Evolutionary conservation across 176 grass and related monocot genomes (phyloP), one percentile per base, ranked within the genome.

Genomic region (Metroxylon sagu): DNA sequence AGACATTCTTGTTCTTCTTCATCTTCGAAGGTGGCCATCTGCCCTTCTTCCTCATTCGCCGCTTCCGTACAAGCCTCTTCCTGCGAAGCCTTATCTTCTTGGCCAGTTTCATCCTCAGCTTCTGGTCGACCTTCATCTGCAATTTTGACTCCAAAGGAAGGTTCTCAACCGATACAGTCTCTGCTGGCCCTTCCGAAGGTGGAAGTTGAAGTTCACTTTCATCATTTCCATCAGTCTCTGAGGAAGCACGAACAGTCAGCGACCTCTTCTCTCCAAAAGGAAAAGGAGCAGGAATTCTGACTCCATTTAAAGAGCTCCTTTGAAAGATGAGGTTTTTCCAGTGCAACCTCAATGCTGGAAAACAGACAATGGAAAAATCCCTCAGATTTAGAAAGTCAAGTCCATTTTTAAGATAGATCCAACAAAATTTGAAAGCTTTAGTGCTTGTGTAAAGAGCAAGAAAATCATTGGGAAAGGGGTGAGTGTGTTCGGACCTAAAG

Each of bases 11-110:
- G 50, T 80, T 73, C 71, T 97, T 90, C 87, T 82, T 90, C 92
- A 85, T 82, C 74, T 96, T 90, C 17, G 92, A 84, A 0, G 85
- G 78, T 6, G 87, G 78, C 92, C 92, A 91, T 54, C 84, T 73
- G 18, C 92, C 92, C 62, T 82, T 88, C 80, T 91, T 97, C 80
- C 92, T 91, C 57, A 97, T 62, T 50, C 26, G 51, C 68, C 83
- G 82, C 83, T 96, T 96, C 5, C 81, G 80, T 35, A 96, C 59
- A 30, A 96, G 86, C 28, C 83, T 72, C 68, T 60, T 78, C 30
- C 81, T 85, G 52, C 92, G 76, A 60, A 74, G 75, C 66, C 92
- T 82, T 53, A 90, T 50, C 35, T 90, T 90, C 64, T 87, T 86
- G 49, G 78, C 81, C 27, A 82, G 50, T 60, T 96, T 90, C 79